Conservation (phyloP, 2,329 filamentous ascomycete genomes). For the Cryphonectria naterciae region DNA sequence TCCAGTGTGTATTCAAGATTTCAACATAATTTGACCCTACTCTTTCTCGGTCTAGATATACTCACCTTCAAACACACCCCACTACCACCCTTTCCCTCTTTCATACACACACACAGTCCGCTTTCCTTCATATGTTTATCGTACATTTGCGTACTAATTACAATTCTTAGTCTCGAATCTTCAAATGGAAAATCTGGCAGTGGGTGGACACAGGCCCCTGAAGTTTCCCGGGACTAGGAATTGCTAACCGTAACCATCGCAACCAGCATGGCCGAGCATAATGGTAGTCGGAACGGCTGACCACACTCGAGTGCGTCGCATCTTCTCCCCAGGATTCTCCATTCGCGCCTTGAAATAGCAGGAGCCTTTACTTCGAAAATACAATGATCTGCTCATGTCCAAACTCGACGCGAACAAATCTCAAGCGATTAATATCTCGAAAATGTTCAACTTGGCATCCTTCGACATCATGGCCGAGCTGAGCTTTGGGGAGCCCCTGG, state of each 20-base stretch:
- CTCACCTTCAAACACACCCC: neutral
- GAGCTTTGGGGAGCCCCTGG: constrained; percentile 48
- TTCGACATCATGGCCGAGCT: constrained; percentile 49
- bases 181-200: neutral
- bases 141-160: neutral
- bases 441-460: constrained; percentile 35
- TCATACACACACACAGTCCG: no score
- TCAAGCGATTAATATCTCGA: constrained; percentile 29
- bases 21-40: neutral
- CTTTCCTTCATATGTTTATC: neutral
- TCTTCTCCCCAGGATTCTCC: constrained; percentile 35
- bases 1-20: constrained; percentile 17
- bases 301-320: constrained; percentile 31
- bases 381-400: constrained; percentile 30
- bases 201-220: neutral
- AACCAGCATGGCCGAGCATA: neutral
- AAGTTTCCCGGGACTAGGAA: neutral
- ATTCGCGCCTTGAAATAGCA: constrained; percentile 34
- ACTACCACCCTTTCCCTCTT: neutral
- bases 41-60: neutral
- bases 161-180: neutral
- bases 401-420: constrained; percentile 27
- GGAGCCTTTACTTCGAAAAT: constrained; percentile 31
- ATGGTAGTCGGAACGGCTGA: constrained; percentile 28
- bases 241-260: neutral